A percentile compares a stretch with the other conserved stretches of the same genome.
phyloP scores from a whole-genome alignment of 2,329 filamentous ascomycete genomes.

The Neopestalotiopsis rosae region DNA sequence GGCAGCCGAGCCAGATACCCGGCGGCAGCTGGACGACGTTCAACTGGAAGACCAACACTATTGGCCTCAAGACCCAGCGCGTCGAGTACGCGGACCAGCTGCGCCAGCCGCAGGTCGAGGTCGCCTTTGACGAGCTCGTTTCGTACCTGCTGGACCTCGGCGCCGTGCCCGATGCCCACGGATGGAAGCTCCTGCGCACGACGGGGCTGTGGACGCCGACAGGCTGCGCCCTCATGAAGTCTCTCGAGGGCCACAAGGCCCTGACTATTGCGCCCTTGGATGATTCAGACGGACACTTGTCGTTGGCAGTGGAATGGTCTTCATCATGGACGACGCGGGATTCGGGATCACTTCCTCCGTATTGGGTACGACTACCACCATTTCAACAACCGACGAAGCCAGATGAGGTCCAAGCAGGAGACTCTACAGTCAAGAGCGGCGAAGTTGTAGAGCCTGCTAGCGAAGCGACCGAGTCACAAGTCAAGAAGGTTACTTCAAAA shows the following conservation, averaged over 20 bases:
- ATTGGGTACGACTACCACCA: slow-evolving; percentile 60
- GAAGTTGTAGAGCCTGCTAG: not conserved
- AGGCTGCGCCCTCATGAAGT: slow-evolving; percentile 61
- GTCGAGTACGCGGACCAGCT: slow-evolving; percentile 66
- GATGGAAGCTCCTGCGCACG: slow-evolving; percentile 61
- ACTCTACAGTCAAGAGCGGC: not conserved
- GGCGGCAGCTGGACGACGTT: slow-evolving; percentile 70
- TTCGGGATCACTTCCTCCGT: slow-evolving; percentile 59
- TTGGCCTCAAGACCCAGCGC: slow-evolving; percentile 66
- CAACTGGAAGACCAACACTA: slow-evolving; percentile 68
- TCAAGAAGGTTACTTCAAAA: slow-evolving; percentile 27
- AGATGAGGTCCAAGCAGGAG: slow-evolving; percentile 15
- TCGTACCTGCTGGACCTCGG: slow-evolving; percentile 68
- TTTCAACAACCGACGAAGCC: slow-evolving; percentile 21
- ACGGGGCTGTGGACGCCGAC: slow-evolving; percentile 66
- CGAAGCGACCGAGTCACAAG: slow-evolving; percentile 15
- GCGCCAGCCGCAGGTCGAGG: slow-evolving; percentile 57
- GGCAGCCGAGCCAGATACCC: slow-evolving; percentile 56
- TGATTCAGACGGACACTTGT: slow-evolving; percentile 66
- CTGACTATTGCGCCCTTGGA: slow-evolving; percentile 60
- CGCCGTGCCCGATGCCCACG: slow-evolving; percentile 63
- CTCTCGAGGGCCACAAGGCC: slow-evolving; percentile 55
- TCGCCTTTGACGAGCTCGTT: slow-evolving; percentile 63
- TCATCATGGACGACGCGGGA: slow-evolving; percentile 58
- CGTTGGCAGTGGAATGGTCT: slow-evolving; percentile 62